Evolutionary conservation across 805 yeast genomes (phyloP).

Genomic region (Teunomyces funiuensis): DNA sequence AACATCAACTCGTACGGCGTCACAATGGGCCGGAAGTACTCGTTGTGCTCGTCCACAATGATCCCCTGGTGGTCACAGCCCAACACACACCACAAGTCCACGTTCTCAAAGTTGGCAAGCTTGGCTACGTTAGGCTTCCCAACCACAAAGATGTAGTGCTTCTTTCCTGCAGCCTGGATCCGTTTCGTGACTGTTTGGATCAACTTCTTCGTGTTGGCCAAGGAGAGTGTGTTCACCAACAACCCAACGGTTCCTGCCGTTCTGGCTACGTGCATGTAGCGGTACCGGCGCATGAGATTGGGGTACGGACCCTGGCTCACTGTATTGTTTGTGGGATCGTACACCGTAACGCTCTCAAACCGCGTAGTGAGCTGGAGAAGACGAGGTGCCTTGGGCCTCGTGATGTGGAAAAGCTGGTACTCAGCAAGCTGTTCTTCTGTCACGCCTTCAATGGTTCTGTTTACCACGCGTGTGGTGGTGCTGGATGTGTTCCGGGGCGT

Average conservation of each 20-base stretch:
- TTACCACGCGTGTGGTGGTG: slow-evolving; percentile 11
- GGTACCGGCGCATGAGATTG: slow-evolving; percentile 78
- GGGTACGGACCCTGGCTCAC: slow-evolving; percentile 65
- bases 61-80: slow-evolving; percentile 97
- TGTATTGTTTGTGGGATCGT: slow-evolving; percentile 40
- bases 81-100: slow-evolving; percentile 90
- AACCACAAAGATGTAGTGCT: slow-evolving; percentile 90
- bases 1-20: slow-evolving; percentile 89
- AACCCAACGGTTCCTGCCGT: slow-evolving; percentile 92
- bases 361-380: slow-evolving; percentile 72
- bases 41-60: slow-evolving; percentile 73
- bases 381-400: slow-evolving; percentile 75
- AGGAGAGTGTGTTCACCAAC: slow-evolving; percentile 83
- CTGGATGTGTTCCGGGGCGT: slow-evolving; percentile 22
- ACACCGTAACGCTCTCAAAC: slow-evolving; percentile 53
- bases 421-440: slow-evolving; percentile 21
- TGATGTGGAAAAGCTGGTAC: slow-evolving; percentile 67
- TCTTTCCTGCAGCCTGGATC: slow-evolving; percentile 77
- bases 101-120: slow-evolving; percentile 90
- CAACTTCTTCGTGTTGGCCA: slow-evolving; percentile 68
- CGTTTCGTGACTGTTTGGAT: slow-evolving; percentile 59
- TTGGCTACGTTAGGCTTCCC: slow-evolving; percentile 98
- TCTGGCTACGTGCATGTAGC: slow-evolving; percentile 83
- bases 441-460: slow-evolving; percentile 18
- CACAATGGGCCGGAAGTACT: slow-evolving; percentile 85